Base-by-base conservation (phyloP, 2,329 filamentous ascomycete species). In the Fusarium sp. region DNA sequence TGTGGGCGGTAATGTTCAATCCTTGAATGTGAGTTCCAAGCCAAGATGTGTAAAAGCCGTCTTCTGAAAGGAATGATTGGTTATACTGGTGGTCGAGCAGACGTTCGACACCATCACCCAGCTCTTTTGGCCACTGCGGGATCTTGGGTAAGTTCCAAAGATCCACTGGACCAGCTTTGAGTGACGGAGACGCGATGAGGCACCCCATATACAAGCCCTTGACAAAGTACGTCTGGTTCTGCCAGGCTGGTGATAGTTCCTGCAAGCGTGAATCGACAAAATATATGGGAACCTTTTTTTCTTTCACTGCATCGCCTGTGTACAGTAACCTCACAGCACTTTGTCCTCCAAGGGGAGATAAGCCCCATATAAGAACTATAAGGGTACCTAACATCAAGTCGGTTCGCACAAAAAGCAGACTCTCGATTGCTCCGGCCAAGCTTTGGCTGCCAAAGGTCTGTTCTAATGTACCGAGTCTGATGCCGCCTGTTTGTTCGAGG, bases 401-500 rank as follows among this genome's bases (percentile, higher is more conserved):
- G 2, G 50, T 55, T 1, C 65, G 62, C 7, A 68, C 46, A 26
- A 66, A 49, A 1, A 68, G 20, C 0, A 68, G 43, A 5, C 57
- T 28, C 9, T 66, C 65, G 1, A 68, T 3, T 0, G 62, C 45
- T 2, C 56, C 50, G 0, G 65, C 65, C 6, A 68, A 49, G 4
- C 49, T 68, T 18, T 66, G 65, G 20, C 65, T 68, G 4, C 62
- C 62, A 20, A 59, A 63, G 1, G 66, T 33, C 17, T 68, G 62
- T 26, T 68, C 65, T 5, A 68, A 62, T 0, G 50, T 39, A 2
- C 17, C 65, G 2, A 68, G 24, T 3, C 28, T 40, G n/a, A 68
- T 53, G 11, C 62, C 65, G 1, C 38, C 18, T 3, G 20, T 44
- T 7, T 45, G 45, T 28, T 68, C 62, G 6, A 66, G 13, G 22